These are phyloP conservation scores for Lactarius vividus DNA, from an alignment of 768 basidiomycete species.

Conservation along the genomic window DNA sequence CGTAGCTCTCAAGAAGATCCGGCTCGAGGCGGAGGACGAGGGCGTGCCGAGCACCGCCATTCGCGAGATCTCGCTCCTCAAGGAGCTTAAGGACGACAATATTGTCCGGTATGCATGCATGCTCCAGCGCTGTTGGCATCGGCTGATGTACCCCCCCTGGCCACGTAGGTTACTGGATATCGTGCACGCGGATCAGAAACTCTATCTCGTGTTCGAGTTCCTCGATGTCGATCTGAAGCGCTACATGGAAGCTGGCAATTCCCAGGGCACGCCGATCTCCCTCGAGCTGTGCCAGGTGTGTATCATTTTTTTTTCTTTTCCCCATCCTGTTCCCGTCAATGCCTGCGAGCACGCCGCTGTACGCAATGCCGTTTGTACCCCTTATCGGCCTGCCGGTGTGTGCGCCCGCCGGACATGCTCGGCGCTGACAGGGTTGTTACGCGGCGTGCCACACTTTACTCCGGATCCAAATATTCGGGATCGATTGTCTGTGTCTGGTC, in stretches of 20 bases:
- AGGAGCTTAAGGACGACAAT: constrained; percentile 94
- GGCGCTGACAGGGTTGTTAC: constrained; percentile 29
- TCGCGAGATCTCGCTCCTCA: constrained; percentile 94
- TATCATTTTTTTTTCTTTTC: background rate
- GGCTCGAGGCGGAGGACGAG: constrained; percentile 97
- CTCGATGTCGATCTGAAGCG: constrained; percentile 95
- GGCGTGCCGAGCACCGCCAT: constrained; percentile 98
- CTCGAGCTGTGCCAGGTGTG: constrained; percentile 79
- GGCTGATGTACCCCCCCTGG: background rate
- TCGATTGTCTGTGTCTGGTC: constrained; percentile 4
- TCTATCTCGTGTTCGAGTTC: constrained; percentile 98
- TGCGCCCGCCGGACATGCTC: constrained; percentile 31
- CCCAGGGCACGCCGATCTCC: constrained; percentile 66
- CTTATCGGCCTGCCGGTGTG: constrained; percentile 31
- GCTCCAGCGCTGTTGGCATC: background rate
- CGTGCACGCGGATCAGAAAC: constrained; percentile 93
- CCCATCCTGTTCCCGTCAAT: background rate
- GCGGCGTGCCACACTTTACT: constrained; percentile 14
- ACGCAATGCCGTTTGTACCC: background rate
- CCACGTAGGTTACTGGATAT: constrained; percentile 81
- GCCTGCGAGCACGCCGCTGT: background rate
- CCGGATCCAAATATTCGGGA: constrained; percentile 30
- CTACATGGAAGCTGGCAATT: constrained; percentile 90
- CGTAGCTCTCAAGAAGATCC: constrained; percentile 98
- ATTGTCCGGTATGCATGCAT: constrained; percentile 72